Conservation (phyloP, 768 basidiomycete genomes). For the Mycena floridula region DNA sequence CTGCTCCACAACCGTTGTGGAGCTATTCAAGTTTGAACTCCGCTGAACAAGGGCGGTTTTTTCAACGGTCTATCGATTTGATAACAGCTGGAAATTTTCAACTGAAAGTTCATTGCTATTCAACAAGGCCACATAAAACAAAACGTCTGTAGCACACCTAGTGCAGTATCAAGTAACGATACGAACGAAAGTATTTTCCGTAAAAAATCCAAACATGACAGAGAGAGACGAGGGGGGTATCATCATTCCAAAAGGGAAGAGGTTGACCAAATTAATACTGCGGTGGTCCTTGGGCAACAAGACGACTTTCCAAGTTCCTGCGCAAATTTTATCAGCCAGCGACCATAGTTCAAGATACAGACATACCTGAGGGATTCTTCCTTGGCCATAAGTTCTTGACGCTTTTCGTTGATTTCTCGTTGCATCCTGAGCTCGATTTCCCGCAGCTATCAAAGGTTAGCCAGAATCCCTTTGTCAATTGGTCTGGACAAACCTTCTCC, state of each 20-base stretch:
- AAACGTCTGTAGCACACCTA: too few relatives aligned
- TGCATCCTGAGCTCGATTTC: slow-evolving; percentile 85
- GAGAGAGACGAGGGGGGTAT: too few relatives aligned
- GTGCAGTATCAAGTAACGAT: too few relatives aligned
- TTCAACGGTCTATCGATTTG: too few relatives aligned
- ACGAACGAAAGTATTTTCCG: too few relatives aligned
- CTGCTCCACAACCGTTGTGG: too few relatives aligned
- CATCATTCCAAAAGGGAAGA: neutral
- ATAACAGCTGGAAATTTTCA: too few relatives aligned
- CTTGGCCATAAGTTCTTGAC: slow-evolving; percentile 80
- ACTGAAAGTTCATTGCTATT: too few relatives aligned
- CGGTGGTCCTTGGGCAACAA: slow-evolving; percentile 44
- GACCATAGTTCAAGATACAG: neutral
- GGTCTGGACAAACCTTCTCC: slow-evolving; percentile 51
- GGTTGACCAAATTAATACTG: neutral
- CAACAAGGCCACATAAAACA: too few relatives aligned
- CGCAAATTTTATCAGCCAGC: neutral
- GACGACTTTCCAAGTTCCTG: slow-evolving; percentile 55
- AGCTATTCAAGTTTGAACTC: too few relatives aligned
- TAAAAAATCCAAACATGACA: too few relatives aligned
- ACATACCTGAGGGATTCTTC: slow-evolving; percentile 71
- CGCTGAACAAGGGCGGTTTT: too few relatives aligned
- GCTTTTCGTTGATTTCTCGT: slow-evolving; percentile 82
- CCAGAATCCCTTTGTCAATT: slow-evolving; percentile 1
- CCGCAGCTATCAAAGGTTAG: slow-evolving; percentile 45